Evolutionary conservation across 805 yeast genomes (phyloP), one percentile per base, ranked within the genome.

Genomic region (Vanderwaltozyma verrucispora): DNA sequence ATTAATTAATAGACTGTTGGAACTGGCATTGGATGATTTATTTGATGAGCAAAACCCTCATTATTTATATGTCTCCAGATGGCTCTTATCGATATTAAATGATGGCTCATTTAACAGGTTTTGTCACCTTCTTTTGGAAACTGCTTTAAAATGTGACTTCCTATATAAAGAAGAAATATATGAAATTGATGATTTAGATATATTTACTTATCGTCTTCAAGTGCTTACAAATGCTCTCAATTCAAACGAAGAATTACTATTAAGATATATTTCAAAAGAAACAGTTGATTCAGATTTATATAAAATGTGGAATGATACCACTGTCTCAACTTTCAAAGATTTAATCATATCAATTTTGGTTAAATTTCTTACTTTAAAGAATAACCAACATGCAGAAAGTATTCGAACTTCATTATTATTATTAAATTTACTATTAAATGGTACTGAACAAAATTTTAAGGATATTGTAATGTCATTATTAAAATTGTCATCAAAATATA

Each of bases 11-110:
- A 67, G 79, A 44, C 92, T 95, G 0, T 54, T 86, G 5, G 74
- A 77, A 42, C 53, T 84, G 1, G 61, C 84, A 14, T 55, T 88
- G 25, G 95, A 87, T 51, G 80, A 75, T 30, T 54, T 81, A 16
- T 56, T 57, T 32, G 65, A 62, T 33, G 56, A 61, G 5, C 69
- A 66, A 30, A 65, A 63, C 10, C 68, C 72, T 7, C 59, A 66
- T 29, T 62, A 63, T 29, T 48, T 69, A 5, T 52, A 64, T 9
- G 69, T 71, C 1, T 58, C 67, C 2, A 65, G 69, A 36, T 78
- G 83, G 74, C 53, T 80, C 3, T 48, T 60, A 21, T 58, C 62
- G 2, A 56, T 65, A 6, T 39, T 71, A 2, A 59, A 64, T 31
- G 62, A 69, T 20, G 87, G 87, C 0, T 66, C 79, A 1, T 59